These are phyloP conservation scores for Detonula confervacea DNA, from an alignment of 352 stramenopile genomes.

Conservation along the genomic window DNA sequence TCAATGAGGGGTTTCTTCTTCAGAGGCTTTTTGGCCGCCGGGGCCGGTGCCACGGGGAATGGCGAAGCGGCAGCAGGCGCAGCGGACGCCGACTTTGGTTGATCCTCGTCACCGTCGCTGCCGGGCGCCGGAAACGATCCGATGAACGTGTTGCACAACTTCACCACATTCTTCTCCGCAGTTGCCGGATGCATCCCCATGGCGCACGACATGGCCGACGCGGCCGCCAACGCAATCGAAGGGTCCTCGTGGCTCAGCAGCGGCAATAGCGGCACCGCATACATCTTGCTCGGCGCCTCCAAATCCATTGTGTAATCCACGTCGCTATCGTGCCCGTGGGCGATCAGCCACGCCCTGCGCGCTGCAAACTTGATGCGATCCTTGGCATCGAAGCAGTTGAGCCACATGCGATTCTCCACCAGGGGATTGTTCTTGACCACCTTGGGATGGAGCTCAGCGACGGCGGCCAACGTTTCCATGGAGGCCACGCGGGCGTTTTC, in stretches of 20 bases:
- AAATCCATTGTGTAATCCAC: no score
- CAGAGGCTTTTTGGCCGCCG: conserved; percentile 41
- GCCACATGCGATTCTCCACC: conserved; percentile 83
- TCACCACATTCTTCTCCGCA: conserved; percentile 73
- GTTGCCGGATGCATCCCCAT: conserved; percentile 71
- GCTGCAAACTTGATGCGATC: conserved; percentile 66
- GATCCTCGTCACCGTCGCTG: conserved; percentile 41
- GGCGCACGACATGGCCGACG: conserved; percentile 62
- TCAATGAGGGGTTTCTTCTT: conserved; percentile 63
- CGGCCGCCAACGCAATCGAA: conserved; percentile 70
- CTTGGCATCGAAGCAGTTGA: conserved; percentile 79
- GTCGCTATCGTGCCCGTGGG: conserved; percentile 53
- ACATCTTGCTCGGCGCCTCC: conserved; percentile 75
- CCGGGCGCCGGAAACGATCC: conserved; percentile 66
- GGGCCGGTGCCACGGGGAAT: conserved; percentile 23
- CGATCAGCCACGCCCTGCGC: conserved; percentile 67
- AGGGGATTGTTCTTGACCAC: conserved; percentile 82
- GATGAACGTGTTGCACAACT: conserved; percentile 79
- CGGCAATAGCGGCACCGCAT: conserved; percentile 77
- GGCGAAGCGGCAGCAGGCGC: no score
- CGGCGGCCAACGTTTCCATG: conserved; percentile 75
- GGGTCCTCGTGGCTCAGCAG: conserved; percentile 70
- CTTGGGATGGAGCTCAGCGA: conserved; percentile 66
- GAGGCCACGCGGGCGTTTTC: conserved; percentile 73
- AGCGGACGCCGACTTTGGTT: conserved; percentile 23